Base-by-base conservation (phyloP, 2,329 filamentous ascomycete species). In the Colletotrichum gigasporum region DNA sequence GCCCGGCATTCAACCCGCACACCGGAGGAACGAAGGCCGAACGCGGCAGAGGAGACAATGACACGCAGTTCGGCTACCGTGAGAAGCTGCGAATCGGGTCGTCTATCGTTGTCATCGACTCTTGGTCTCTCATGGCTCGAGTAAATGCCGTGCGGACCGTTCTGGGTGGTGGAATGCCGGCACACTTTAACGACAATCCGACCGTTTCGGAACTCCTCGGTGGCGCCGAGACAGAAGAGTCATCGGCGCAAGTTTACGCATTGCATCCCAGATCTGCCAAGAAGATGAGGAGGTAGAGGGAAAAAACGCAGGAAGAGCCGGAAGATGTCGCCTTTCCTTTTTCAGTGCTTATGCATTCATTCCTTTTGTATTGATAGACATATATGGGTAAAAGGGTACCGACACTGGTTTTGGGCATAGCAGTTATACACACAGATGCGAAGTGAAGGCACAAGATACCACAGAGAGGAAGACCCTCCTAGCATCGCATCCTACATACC, bases 41-140 rank as follows among this genome's bases (percentile, higher is more conserved):
- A 35, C 76, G 78, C 3, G 42, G 48, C 24, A 51, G 56, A 14
- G 28, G 55, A 9, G 78, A 82, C 32, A 79, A 80, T 8, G 76
- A 79, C 3, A 76, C 30, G 83, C 65, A 55, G 48, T 84, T 85
- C 65, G 84, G 84, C 3, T 86, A 87, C 65, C 79, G 83, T 7
- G 78, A 83, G 67, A 83, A 80, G 66, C 72, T 86, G n/a, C 80
- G 80, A 34, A 76, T 85, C 5, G 78, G 82, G 14, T 79, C 81
- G 48, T 74, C 79, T 64, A 73, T 77, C 37, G 75, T 85, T 68
- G 68, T 75, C 42, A 82, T 87, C 51, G 80, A 85, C 59, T 79
- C 80, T 1, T 87, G 85, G 85, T 81, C 82, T 8, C 75, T 85
- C 12, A 80, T 79, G 26, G 78, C 80, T 16, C 76, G 84, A 18